Conservation (phyloP, 2,329 filamentous ascomycete genomes). For the Trichophyton schoenleinii region DNA sequence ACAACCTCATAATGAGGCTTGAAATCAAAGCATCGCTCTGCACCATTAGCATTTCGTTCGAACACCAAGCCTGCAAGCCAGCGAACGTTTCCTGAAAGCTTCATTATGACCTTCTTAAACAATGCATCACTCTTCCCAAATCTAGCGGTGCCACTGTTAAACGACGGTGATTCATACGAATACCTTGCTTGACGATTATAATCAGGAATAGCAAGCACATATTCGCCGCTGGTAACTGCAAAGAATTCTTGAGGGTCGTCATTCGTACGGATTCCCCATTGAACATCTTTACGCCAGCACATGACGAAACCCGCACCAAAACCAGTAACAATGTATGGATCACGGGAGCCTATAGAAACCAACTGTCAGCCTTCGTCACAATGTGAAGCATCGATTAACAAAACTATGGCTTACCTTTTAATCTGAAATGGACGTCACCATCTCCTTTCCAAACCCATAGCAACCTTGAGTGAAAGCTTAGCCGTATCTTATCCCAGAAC, state of each 20-base stretch:
- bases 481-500: conserved; percentile 96
- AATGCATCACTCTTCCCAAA: conserved; percentile 43
- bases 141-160: conserved; percentile 48
- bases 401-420: conserved; percentile 54
- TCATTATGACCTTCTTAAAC: conserved; percentile 99
- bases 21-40: conserved; percentile 71
- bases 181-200: conserved; percentile 77
- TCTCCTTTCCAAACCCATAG: conserved; percentile 87
- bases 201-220: conserved; percentile 86
- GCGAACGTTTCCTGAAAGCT: conserved; percentile 87
- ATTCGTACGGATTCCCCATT: conserved; percentile 70
- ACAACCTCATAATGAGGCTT: conserved; percentile 85
- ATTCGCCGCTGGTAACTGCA: conserved; percentile 90
- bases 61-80: conserved; percentile 89
- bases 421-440: conserved; percentile 82
- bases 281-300: conserved; percentile 95
- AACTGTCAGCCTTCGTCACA: too few relatives aligned
- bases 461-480: conserved; percentile 86
- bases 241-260: conserved; percentile 88
- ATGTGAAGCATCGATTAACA: background rate
- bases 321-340: conserved; percentile 86
- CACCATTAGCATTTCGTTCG: conserved; percentile 64
- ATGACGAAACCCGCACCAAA: conserved; percentile 91
- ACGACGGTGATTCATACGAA: conserved; percentile 33
- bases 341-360: conserved; percentile 48